phyloP scores from a whole-genome alignment of 768 basidiomycete species.

The Suillus ampliporus region DNA sequence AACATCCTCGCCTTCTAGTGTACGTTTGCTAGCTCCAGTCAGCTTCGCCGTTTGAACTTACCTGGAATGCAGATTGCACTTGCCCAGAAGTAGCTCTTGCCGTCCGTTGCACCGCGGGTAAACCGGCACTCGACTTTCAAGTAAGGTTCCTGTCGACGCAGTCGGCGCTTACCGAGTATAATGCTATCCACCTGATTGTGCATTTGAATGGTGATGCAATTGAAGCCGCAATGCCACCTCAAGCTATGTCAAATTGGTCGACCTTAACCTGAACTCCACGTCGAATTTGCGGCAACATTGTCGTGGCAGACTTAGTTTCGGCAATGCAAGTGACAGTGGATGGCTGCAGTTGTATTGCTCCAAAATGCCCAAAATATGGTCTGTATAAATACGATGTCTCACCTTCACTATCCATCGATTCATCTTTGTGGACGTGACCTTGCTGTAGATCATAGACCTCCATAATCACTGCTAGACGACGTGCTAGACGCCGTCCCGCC shows the following conservation, averaged over 20 bases:
- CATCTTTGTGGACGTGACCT: background rate
- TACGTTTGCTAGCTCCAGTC: background rate
- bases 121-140: background rate
- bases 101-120: constrained; percentile 44
- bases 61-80: constrained; percentile 73
- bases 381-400: constrained; percentile 31
- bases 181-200: background rate
- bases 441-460: background rate
- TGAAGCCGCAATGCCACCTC: constrained; percentile 4
- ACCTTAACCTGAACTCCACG: background rate
- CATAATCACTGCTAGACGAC: background rate
- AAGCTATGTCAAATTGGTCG: background rate
- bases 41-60: constrained; percentile 31
- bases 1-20: background rate
- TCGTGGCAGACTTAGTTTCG: constrained; percentile 7
- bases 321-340: background rate
- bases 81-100: constrained; percentile 74
- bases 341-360: no score
- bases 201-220: background rate
- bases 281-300: background rate
- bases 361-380: background rate
- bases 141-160: background rate
- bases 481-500: constrained; percentile 12
- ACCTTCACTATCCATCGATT: background rate
- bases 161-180: background rate